phyloP scores from a whole-genome alignment of 805 yeast genomes.

The Suhomyces prunicola region DNA sequence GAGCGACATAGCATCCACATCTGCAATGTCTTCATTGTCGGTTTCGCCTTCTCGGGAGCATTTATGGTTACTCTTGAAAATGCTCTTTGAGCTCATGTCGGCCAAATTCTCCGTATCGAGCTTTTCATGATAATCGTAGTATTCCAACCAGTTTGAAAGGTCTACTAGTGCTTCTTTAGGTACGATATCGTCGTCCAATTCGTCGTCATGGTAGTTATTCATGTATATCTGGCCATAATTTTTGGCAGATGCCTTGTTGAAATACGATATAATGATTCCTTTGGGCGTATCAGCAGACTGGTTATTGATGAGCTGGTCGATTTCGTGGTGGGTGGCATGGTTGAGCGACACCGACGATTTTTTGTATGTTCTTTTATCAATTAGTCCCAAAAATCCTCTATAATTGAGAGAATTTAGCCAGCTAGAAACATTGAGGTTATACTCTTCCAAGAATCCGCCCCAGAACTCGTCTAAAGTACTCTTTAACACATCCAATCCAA shows the following conservation, averaged over 20 bases:
- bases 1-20: constrained; percentile 5
- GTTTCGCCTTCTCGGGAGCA: constrained; percentile 4
- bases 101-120: constrained; percentile 16
- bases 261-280: constrained; percentile 29
- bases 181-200: constrained; percentile 5
- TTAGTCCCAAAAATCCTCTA: constrained; percentile 34
- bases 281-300: neutral
- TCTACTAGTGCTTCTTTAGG: constrained; percentile 15
- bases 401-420: constrained; percentile 39
- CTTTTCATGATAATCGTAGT: constrained; percentile 25
- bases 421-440: constrained; percentile 19
- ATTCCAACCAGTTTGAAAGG: constrained; percentile 32
- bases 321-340: constrained; percentile 13
- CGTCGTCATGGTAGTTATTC: constrained; percentile 6
- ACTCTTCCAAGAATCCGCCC: constrained; percentile 25
- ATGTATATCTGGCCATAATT: constrained; percentile 30
- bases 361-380: constrained; percentile 19
- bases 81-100: neutral
- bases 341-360: constrained; percentile 25
- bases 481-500: constrained; percentile 15
- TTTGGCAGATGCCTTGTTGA: constrained; percentile 25
- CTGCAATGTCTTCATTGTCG: constrained; percentile 5
- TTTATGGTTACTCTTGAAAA: constrained; percentile 4
- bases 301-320: constrained; percentile 14
- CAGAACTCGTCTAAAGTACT: constrained; percentile 23